These are phyloP conservation scores for Emericellopsis cladophorae DNA, from an alignment of 2,329 filamentous ascomycete species.

Conservation along the genomic window DNA sequence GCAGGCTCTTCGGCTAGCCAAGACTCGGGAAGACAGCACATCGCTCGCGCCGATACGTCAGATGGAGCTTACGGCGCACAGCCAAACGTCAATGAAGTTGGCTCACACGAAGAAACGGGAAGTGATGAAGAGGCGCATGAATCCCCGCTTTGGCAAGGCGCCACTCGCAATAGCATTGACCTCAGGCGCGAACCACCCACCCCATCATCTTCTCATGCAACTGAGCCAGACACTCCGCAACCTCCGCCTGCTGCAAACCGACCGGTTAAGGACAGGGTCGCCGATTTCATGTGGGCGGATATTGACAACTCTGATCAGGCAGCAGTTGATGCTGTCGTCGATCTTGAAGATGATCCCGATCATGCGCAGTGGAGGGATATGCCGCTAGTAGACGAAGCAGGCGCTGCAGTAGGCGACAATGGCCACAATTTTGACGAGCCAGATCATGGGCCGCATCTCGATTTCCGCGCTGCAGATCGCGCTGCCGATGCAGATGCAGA, in stretches of 20 bases:
- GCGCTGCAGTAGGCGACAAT: constrained; percentile 48
- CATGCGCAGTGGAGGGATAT: constrained; percentile 25
- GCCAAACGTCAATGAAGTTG: too few relatives aligned
- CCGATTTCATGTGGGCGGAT: constrained; percentile 51
- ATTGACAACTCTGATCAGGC: constrained; percentile 33
- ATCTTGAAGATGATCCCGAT: constrained; percentile 25
- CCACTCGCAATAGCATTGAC: too few relatives aligned
- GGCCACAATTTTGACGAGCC: constrained; percentile 18
- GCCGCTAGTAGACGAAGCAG: constrained; percentile 20
- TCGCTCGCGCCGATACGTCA: too few relatives aligned
- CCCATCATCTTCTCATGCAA: not conserved
- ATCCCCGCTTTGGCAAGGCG: too few relatives aligned
- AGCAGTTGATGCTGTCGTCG: constrained; percentile 20
- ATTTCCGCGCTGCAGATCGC: not conserved
- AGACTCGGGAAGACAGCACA: too few relatives aligned
- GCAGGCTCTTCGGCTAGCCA: constrained; percentile 15
- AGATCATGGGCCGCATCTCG: too few relatives aligned
- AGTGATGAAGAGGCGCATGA: too few relatives aligned
- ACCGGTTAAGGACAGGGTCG: constrained; percentile 15
- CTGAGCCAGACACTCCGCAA: not conserved
- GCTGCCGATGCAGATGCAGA: constrained; percentile 17
- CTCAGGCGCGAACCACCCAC: not conserved
- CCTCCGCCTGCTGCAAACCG: not conserved
- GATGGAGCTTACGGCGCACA: too few relatives aligned
- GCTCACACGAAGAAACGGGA: too few relatives aligned